These are phyloP conservation scores for Ophiostoma angusticollis DNA, from an alignment of 2,329 filamentous ascomycete species.

Conservation along the genomic window DNA sequence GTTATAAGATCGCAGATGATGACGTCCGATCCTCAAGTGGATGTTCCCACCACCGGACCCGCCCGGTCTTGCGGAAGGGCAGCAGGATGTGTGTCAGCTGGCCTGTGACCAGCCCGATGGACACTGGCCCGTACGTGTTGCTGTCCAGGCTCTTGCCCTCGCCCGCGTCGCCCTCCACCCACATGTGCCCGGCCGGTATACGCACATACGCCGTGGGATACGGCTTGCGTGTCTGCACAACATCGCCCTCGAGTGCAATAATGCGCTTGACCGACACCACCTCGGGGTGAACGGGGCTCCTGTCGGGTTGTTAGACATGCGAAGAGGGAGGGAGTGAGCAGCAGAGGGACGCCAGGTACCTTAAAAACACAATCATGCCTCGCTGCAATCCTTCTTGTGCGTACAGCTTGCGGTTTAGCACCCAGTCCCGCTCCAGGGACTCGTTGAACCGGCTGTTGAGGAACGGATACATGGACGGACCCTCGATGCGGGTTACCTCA, in stretches of 20 bases:
- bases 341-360: slow-evolving; percentile 27
- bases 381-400: slow-evolving; percentile 45
- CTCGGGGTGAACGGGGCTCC: slow-evolving; percentile 59
- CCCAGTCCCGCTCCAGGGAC: slow-evolving; percentile 40
- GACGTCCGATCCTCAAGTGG: slow-evolving; percentile 9
- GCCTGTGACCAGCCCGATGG: slow-evolving; percentile 61
- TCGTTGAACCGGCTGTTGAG: slow-evolving; percentile 54
- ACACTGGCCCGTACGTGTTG: slow-evolving; percentile 79
- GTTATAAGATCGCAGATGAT: neutral
- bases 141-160: slow-evolving; percentile 64
- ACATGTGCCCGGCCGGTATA: slow-evolving; percentile 76
- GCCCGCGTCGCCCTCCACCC: slow-evolving; percentile 85
- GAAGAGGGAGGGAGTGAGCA: neutral
- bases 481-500: slow-evolving; percentile 43
- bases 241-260: slow-evolving; percentile 67
- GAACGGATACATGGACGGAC: slow-evolving; percentile 64
- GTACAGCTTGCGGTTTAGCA: slow-evolving; percentile 46
- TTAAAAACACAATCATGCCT: slow-evolving; percentile 64
- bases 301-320: slow-evolving; percentile 21
- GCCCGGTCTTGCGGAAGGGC: slow-evolving; percentile 48
- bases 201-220: slow-evolving; percentile 43
- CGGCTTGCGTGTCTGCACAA: slow-evolving; percentile 51
- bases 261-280: slow-evolving; percentile 68
- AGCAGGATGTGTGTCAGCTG: slow-evolving; percentile 60
- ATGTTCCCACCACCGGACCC: slow-evolving; percentile 45